A percentile compares a stretch with the other conserved stretches of the same genome.
Evolutionary conservation across 2,329 filamentous ascomycete species (phyloP).

Genomic region (Cladobotryum mycophilum): DNA sequence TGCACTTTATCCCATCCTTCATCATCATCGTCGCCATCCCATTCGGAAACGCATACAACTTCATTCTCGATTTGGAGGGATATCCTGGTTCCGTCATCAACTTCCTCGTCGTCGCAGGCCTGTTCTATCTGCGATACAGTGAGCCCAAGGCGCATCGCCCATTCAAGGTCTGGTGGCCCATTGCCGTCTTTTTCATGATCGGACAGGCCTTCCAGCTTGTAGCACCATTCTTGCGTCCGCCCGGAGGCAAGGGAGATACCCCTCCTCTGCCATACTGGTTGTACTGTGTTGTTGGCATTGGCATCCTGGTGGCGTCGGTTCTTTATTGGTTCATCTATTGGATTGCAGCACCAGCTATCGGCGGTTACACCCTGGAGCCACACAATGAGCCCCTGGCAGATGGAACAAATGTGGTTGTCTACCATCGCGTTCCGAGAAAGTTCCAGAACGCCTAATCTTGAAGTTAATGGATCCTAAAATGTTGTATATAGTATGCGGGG

Average conservation of each 20-base stretch:
- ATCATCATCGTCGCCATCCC: constrained; percentile 18
- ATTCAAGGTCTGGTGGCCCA: constrained; percentile 17
- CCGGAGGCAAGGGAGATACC: constrained; percentile 15
- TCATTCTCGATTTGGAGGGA: constrained; percentile 15
- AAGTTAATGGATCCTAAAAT: too few species aligned
- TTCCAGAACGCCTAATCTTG: background rate
- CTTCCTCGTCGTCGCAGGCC: constrained; percentile 13
- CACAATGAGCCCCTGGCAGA: constrained; percentile 16
- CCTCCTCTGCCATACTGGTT: constrained; percentile 19
- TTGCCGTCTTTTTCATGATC: constrained; percentile 16
- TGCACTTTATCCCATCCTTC: constrained; percentile 15
- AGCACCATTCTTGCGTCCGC: constrained; percentile 16
- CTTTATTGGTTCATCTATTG: constrained; percentile 19
- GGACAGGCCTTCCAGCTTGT: constrained; percentile 18
- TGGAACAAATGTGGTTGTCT: constrained; percentile 18
- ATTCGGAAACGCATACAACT: constrained; percentile 15
- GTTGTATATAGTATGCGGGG: too few species aligned
- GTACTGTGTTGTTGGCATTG: constrained; percentile 18
- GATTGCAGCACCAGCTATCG: constrained; percentile 15
- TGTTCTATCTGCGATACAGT: constrained; percentile 15
- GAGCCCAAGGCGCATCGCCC: constrained; percentile 14
- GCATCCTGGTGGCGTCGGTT: constrained; percentile 13
- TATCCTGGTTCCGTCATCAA: constrained; percentile 14
- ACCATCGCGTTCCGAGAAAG: constrained; percentile 14
- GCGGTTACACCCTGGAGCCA: constrained; percentile 15